Percentiles rank a stretch among this genome's conserved stretches.
Evolutionary conservation across 2,329 filamentous ascomycete species (phyloP).

Genomic region (Ambrosiella beaveri): DNA sequence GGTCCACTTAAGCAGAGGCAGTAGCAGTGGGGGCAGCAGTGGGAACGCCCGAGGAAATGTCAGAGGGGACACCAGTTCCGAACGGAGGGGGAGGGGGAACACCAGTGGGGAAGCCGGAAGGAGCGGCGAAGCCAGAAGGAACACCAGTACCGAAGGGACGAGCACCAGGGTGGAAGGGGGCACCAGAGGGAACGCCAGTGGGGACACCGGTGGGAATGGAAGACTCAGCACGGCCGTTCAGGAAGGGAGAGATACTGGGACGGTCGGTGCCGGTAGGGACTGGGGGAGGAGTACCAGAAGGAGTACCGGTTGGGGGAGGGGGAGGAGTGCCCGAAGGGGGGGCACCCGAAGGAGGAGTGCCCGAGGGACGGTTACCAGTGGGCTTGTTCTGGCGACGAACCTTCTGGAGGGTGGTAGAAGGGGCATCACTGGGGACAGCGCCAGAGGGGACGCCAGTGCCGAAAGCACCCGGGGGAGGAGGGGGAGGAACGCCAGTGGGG

Average conservation of each 20-base stretch:
- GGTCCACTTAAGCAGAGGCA: conserved; percentile 6
- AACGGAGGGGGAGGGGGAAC: not conserved
- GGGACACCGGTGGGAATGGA: conserved; percentile 1
- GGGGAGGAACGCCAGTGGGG: conserved; percentile 1
- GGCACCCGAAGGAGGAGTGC: not conserved
- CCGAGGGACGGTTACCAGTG: not conserved
- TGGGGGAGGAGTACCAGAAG: not conserved
- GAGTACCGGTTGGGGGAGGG: not conserved
- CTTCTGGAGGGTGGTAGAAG: conserved; percentile 6
- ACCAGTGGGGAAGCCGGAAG: conserved; percentile 5
- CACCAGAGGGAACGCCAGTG: not conserved
- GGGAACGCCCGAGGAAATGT: not conserved
- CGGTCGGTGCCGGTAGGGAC: not conserved
- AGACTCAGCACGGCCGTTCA: not conserved
- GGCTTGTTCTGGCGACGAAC: conserved; percentile 4
- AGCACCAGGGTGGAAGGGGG: not conserved
- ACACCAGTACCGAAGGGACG: conserved; percentile 1
- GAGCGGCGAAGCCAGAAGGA: not conserved
- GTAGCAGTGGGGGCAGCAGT: not conserved
- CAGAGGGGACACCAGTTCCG: too few relatives aligned
- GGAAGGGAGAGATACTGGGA: not conserved
- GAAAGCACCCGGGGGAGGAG: not conserved
- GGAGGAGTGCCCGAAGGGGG: not conserved
- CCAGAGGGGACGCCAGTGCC: not conserved
- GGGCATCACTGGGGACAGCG: not conserved